Base-by-base conservation (phyloP, 2,329 filamentous ascomycete species). In the Colletotrichum horii region DNA sequence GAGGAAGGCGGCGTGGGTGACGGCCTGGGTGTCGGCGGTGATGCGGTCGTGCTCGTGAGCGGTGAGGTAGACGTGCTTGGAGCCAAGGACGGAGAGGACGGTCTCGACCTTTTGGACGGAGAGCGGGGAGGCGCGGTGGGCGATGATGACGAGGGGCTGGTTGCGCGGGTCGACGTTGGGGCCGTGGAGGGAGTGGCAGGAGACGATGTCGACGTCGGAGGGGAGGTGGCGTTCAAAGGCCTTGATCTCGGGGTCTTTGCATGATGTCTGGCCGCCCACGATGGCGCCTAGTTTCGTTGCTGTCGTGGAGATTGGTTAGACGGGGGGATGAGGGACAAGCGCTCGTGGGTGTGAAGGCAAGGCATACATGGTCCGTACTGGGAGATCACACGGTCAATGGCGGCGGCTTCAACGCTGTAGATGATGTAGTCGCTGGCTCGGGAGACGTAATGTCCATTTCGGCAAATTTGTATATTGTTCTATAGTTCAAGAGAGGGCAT, bases 381-480 rank as follows among this genome's bases (percentile, higher is more conserved):
- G 77, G 93, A 94, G 81, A 98, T 97, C 80, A 98, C 95, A 79
- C 90, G 91, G 83, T 95, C 94, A 84, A 99, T 98, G 79, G 93
- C 91, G 80, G 96, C 95, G 77, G 97, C 97, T 86, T 98, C 96
- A 85, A 99, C 97, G 86, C 94, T 98, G 90, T 99, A 99, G 83
- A 99, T 96, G 87, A 98, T 98, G 85, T 96, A 98, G 90, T 98
- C 96, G 93, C 96, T 98, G 85, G 93, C 93, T 87, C 97, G 93
- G 80, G 97, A 98, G 81, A 99, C 97, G 84, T 96, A 91, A 87
- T 98, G 96, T 81, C 97, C 97, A 91, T 98, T 98, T 84, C 92
- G 93, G 84, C 96, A 93, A 81, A 99, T 97, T 85, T 94, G 93
- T 89, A 99, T 89, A 88, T 93, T 93, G 83, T 91, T 93, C 96